A percentile compares a stretch with the other conserved stretches of the same genome.
Conservation (phyloP, 2,329 filamentous ascomycete genomes). For the Verticillium zaregamsianum region DNA sequence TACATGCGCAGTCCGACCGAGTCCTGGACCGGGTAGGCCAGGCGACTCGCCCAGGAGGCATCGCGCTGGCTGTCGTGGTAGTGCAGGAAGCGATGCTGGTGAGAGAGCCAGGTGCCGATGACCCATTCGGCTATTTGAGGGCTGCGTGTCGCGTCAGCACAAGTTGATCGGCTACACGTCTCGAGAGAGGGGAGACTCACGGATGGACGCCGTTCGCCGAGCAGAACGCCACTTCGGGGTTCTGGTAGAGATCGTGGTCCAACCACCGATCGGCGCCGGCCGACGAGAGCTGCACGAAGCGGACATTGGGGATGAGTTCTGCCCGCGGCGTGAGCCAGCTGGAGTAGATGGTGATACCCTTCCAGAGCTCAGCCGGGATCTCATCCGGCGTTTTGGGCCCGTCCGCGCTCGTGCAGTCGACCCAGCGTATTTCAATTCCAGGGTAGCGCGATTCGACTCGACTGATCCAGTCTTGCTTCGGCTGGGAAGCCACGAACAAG, state of each 20-base stretch:
- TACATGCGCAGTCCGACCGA: constrained; percentile 46
- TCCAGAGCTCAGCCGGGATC: constrained; percentile 26
- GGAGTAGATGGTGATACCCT: constrained; percentile 36
- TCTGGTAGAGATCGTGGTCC: constrained; percentile 25
- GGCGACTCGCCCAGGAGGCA: constrained; percentile 36
- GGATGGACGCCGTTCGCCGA: constrained; percentile 37
- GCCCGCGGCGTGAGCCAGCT: constrained; percentile 25
- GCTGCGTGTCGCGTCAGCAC: constrained; percentile 20
- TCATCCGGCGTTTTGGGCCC: constrained; percentile 17
- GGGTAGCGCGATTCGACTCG: constrained; percentile 28
- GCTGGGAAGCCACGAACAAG: constrained; percentile 26
- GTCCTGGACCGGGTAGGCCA: constrained; percentile 30
- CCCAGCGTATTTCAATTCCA: constrained; percentile 32
- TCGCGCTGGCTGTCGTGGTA: constrained; percentile 41
- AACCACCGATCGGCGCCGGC: constrained; percentile 40
- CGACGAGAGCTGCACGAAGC: constrained; percentile 39
- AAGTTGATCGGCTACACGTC: not conserved
- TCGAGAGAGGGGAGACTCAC: constrained; percentile 21
- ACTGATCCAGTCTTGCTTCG: constrained; percentile 29
- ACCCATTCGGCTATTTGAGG: constrained; percentile 57
- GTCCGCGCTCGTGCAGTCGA: constrained; percentile 12
- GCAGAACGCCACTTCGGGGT: constrained; percentile 31
- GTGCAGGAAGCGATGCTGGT: constrained; percentile 39
- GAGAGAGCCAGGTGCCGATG: constrained; percentile 44
- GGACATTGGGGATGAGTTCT: constrained; percentile 27